Evolutionary conservation across 2,329 filamentous ascomycete genomes (phyloP), one percentile per base, ranked within the genome.

Genomic region (Ploettnerulaceae sp.): DNA sequence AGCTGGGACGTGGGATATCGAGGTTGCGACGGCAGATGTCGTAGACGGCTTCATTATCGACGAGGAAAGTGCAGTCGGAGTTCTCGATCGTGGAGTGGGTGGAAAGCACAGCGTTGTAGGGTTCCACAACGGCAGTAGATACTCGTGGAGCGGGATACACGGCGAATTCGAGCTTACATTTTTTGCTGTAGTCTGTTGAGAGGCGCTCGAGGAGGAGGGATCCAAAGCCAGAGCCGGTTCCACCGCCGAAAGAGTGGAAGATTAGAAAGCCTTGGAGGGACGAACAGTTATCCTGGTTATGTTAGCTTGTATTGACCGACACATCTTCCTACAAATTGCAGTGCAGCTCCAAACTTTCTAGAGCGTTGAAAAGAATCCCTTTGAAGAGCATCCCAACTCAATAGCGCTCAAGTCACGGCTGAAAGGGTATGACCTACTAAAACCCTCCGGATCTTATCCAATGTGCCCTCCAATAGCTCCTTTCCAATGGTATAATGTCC

Each of bases 401-500:
- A 14, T 9, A 5, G 5, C 22, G 5, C 17, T 17, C 11, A 7
- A 8, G 4, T 2, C 11, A 26, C n/a, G 5, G 7, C 2, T 17
- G 4, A 34, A 15, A 35, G 4, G 11, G 14, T 9, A 22, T 17
- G 22, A 50, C 56, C 68, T 67, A 81, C 78, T 77, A 64, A 75
- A 57, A 84, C 76, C 57, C 78, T 76, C 57, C 79, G 77, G 59
- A 84, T 75, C 58, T 77, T 77, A 58, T 83, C 79, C 61, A 82
- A 72, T 47, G 82, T 79, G 45, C 69, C 72, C 59, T 82, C 79
- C 49, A 81, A 73, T 57, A 83, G 71, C 63, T 83, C 80, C 68
- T 83, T 84, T 60, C 80, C 80, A 60, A 83, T 75, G 34, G 80
- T 84, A 65, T 84, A 84, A 67, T 84, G 80, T 51, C 80, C 80